A percentile compares a stretch with the other conserved stretches of the same genome.
Evolutionary conservation across 768 basidiomycete genomes (phyloP).

Genomic region (Leccinum barrowsii): DNA sequence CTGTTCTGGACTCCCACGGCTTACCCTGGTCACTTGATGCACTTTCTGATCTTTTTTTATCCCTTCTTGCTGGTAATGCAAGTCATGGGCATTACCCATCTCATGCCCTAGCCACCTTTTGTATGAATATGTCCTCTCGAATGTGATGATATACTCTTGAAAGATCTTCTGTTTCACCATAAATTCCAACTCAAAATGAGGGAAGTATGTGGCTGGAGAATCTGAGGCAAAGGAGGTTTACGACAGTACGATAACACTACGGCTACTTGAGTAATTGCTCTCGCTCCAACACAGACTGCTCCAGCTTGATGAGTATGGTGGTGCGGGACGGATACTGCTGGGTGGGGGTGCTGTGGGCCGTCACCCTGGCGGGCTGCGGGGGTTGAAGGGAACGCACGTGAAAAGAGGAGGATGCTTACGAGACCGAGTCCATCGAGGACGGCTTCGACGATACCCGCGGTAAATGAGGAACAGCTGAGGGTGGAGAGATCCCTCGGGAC

Average conservation of each 20-base stretch:
- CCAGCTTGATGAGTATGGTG: constrained; percentile 96
- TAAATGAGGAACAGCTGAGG: constrained; percentile 95
- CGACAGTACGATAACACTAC: not conserved
- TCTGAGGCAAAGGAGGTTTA: not conserved
- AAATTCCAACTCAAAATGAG: not conserved
- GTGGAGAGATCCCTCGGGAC: constrained; percentile 93
- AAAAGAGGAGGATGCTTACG: constrained; percentile 48
- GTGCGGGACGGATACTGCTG: constrained; percentile 78
- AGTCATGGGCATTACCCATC: no score
- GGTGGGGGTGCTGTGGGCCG: constrained; percentile 89
- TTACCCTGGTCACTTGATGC: not conserved
- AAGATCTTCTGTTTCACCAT: not conserved
- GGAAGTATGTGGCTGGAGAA: not conserved
- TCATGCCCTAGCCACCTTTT: no score
- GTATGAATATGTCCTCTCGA: no score
- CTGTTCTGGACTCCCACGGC: not conserved
- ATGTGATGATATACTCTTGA: no score
- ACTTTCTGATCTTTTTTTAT: no score
- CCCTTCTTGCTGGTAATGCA: no score
- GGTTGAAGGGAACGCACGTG: constrained; percentile 8
- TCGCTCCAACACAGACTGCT: constrained; percentile 87
- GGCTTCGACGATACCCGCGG: constrained; percentile 96
- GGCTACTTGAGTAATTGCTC: constrained; percentile 49
- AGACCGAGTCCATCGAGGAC: constrained; percentile 92
- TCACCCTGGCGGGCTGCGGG: constrained; percentile 88